Percentiles rank a stretch among this genome's conserved stretches.
These are phyloP conservation scores for Paramarasmius palmivorus DNA, from an alignment of 1,284 basidiomycete species.

Conservation along the genomic window DNA sequence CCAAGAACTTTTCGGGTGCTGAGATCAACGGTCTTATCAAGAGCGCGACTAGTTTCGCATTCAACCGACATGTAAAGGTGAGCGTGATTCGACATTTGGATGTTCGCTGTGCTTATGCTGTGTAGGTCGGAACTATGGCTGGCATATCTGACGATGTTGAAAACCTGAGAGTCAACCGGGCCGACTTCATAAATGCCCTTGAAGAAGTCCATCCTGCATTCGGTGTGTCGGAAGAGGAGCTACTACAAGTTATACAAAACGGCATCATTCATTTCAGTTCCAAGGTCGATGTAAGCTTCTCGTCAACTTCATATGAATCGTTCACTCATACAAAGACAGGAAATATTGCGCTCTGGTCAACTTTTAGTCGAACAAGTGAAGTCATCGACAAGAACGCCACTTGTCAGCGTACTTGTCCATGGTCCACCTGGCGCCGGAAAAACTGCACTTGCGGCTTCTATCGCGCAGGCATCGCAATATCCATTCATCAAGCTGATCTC, in stretches of 20 bases:
- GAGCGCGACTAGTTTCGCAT: constrained; percentile 97
- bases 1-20: constrained; percentile 98
- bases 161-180: constrained; percentile 85
- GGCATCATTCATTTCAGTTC: constrained; percentile 92
- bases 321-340: constrained; percentile 42
- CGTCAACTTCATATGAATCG: constrained; percentile 13
- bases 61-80: constrained; percentile 95
- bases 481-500: constrained; percentile 99
- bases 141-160: constrained; percentile 96
- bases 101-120: background rate
- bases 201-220: constrained; percentile 97
- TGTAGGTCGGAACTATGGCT: constrained; percentile 88
- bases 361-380: constrained; percentile 96
- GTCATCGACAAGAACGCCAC: constrained; percentile 86
- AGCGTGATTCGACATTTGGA: background rate
- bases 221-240: constrained; percentile 97
- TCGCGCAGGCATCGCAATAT: constrained; percentile 90
- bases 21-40: constrained; percentile 97
- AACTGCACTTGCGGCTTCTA: constrained; percentile 93
- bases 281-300: constrained; percentile 66
- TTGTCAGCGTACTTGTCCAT: constrained; percentile 90
- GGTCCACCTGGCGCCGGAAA: constrained; percentile 93
- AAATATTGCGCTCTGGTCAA: constrained; percentile 87
- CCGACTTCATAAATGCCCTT: constrained; percentile 90
- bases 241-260: constrained; percentile 92